Percentiles rank a stretch among this genome's conserved stretches.
phyloP scores from a whole-genome alignment of 805 yeast species.

The Schwanniomyces vanrijiae region DNA sequence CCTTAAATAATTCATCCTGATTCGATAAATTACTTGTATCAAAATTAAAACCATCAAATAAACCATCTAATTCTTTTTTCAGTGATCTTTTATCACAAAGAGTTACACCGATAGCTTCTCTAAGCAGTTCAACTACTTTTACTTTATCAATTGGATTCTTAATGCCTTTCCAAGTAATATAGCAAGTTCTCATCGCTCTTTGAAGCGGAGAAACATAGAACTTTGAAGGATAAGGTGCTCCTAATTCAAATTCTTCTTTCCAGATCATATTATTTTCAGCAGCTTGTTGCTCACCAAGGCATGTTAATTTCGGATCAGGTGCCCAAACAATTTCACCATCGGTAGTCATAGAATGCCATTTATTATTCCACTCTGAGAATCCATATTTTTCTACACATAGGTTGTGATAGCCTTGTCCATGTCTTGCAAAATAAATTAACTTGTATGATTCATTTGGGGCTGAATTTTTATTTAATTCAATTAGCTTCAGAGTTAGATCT shows the following conservation, averaged over 20 bases:
- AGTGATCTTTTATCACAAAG: slow-evolving; percentile 59
- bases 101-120: slow-evolving; percentile 64
- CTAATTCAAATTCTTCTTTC: slow-evolving; percentile 39
- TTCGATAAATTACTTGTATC: slow-evolving; percentile 46
- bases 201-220: slow-evolving; percentile 66
- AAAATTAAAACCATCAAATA: slow-evolving; percentile 39
- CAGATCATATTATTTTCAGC: slow-evolving; percentile 44
- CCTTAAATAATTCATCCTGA: slow-evolving; percentile 48
- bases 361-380: slow-evolving; percentile 50
- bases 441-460: slow-evolving; percentile 43
- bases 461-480: slow-evolving; percentile 34
- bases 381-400: slow-evolving; percentile 56
- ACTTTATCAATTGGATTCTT: slow-evolving; percentile 24
- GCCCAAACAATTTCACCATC: slow-evolving; percentile 58
- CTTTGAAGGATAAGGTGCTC: slow-evolving; percentile 55
- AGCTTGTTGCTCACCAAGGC: slow-evolving; percentile 57
- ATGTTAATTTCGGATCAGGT: slow-evolving; percentile 62
- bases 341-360: slow-evolving; percentile 52
- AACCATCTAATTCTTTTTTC: slow-evolving; percentile 33
- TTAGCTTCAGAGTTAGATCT: slow-evolving; percentile 39
- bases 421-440: slow-evolving; percentile 57
- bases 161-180: slow-evolving; percentile 49
- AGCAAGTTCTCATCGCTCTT: slow-evolving; percentile 58
- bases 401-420: slow-evolving; percentile 72
- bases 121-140: slow-evolving; percentile 40